phyloP scores from a whole-genome alignment of 2,329 filamentous ascomycete genomes.

The Colletotrichum sp. region DNA sequence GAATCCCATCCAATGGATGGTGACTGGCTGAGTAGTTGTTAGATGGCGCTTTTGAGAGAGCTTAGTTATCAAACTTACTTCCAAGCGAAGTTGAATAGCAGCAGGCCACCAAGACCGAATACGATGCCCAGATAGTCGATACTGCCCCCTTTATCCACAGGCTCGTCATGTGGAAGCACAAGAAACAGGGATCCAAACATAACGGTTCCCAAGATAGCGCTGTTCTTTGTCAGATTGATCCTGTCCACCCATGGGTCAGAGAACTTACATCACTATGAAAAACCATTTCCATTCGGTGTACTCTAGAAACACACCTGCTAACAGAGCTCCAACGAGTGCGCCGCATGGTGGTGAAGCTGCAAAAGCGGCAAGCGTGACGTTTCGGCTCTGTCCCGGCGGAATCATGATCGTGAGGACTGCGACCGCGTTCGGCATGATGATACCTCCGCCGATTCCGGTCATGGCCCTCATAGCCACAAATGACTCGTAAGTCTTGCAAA shows the following conservation, averaged over 20 bases:
- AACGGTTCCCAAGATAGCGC: neutral
- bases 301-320: slow-evolving; percentile 34
- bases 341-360: slow-evolving; percentile 52
- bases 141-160: slow-evolving; percentile 18
- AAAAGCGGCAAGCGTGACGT: slow-evolving; percentile 51
- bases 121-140: slow-evolving; percentile 22
- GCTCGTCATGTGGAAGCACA: neutral
- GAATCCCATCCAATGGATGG: neutral
- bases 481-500: neutral
- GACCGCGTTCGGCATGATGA: slow-evolving; percentile 58
- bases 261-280: neutral
- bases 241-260: neutral
- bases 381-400: slow-evolving; percentile 48
- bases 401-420: slow-evolving; percentile 53
- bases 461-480: neutral
- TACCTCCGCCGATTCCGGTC: slow-evolving; percentile 47
- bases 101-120: slow-evolving; percentile 38
- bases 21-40: neutral
- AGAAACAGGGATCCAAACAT: neutral
- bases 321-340: slow-evolving; percentile 43
- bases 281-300: neutral
- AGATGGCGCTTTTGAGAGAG: neutral
- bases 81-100: slow-evolving; percentile 57
- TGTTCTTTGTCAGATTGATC: neutral
- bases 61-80: slow-evolving; percentile 40